phyloP scores from a whole-genome alignment of 129 eudicot species.

The Gnaphalium uliginosum region DNA sequence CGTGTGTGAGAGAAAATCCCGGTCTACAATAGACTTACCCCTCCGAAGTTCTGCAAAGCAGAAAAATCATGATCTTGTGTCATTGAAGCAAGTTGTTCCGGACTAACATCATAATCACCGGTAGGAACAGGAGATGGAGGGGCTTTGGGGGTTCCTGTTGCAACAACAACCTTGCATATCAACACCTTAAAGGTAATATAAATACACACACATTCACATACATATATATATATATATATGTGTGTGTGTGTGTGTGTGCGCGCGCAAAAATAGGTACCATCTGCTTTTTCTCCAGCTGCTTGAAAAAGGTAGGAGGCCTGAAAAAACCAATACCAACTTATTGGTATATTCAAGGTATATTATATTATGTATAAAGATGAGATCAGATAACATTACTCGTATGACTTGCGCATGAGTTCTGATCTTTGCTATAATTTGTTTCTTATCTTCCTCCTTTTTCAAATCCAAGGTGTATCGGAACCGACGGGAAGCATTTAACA shows the following conservation, averaged over 20 bases:
- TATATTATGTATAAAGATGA: constrained; percentile 8
- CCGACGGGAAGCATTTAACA: constrained; percentile 90
- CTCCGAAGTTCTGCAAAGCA: constrained; percentile 67
- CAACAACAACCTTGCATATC: constrained; percentile 10
- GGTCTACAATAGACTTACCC: constrained; percentile 44
- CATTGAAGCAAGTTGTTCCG: constrained; percentile 65
- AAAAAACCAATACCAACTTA: constrained; percentile 18
- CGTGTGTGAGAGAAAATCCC: too few species aligned
- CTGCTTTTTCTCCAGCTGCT: constrained; percentile 45
- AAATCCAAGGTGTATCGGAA: constrained; percentile 94
- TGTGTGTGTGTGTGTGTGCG: too few species aligned
- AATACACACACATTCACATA: neutral
- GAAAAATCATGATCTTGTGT: constrained; percentile 67
- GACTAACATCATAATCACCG: constrained; percentile 57
- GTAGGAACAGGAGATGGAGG: constrained; percentile 46
- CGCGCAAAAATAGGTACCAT: constrained; percentile 41
- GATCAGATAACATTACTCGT: constrained; percentile 48
- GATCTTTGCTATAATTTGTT: constrained; percentile 67
- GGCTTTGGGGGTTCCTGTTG: constrained; percentile 43
- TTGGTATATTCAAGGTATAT: constrained; percentile 8
- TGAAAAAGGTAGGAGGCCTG: constrained; percentile 86
- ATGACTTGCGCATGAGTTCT: constrained; percentile 88
- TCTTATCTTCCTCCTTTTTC: constrained; percentile 89
- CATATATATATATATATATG: too few species aligned
- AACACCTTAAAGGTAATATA: constrained; percentile 8